phyloP scores from a whole-genome alignment of 257 asterid genomes.

The Jacaranda copaia region DNA sequence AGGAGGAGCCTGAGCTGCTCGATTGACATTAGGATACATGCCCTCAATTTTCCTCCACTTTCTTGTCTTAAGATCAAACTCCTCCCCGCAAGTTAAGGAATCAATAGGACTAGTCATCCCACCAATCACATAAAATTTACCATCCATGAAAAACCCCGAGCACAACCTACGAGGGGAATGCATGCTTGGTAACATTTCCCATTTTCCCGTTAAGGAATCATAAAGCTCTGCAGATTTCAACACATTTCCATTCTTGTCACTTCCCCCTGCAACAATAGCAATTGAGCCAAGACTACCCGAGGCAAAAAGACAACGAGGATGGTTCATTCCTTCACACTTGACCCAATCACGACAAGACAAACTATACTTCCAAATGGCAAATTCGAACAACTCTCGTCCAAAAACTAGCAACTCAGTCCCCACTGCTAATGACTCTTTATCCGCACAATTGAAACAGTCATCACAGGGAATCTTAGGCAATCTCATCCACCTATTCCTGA shows the following conservation, averaged over 20 bases:
- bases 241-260: constrained; percentile 72
- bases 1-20: constrained; percentile 94
- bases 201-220: constrained; percentile 65
- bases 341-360: constrained; percentile 58
- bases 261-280: constrained; percentile 85
- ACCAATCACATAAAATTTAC: constrained; percentile 79
- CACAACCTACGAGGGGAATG: constrained; percentile 80
- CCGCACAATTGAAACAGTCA: constrained; percentile 81
- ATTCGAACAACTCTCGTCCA: constrained; percentile 80
- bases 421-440: constrained; percentile 84
- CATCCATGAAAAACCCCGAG: constrained; percentile 89
- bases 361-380: constrained; percentile 89
- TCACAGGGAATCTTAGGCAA: constrained; percentile 88
- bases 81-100: constrained; percentile 84
- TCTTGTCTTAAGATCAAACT: constrained; percentile 71
- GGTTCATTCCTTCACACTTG: constrained; percentile 76
- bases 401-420: constrained; percentile 83
- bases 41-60: constrained; percentile 82
- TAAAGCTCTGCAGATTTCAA: constrained; percentile 83
- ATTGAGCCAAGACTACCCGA: constrained; percentile 74
- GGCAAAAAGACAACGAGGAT: constrained; percentile 83
- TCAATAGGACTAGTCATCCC: constrained; percentile 81
- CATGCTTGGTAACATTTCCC: constrained; percentile 90
- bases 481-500: constrained; percentile 72
- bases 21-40: constrained; percentile 78